Percentiles rank a stretch among this genome's conserved stretches.
Conservation (phyloP, 164 flowering plant species). For the Tinospora cordifolia region DNA sequence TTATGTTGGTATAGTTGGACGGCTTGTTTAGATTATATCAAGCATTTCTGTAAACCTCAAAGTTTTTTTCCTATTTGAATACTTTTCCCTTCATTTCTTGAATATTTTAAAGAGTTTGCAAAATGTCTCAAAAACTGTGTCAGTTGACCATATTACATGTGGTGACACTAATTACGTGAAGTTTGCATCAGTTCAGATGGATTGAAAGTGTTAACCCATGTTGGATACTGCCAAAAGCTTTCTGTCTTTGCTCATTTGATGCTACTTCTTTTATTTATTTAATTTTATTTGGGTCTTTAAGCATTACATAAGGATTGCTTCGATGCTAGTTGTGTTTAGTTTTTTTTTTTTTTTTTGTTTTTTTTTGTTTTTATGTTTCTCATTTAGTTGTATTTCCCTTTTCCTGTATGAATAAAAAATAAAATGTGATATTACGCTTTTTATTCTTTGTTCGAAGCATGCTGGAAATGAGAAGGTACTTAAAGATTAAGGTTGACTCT, state of each 20-base stretch:
- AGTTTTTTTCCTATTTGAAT: neutral
- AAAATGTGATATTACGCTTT: neutral
- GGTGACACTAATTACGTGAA: neutral
- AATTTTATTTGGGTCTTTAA: neutral
- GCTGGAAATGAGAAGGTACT: neutral
- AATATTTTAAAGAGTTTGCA: neutral
- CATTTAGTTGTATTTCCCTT: neutral
- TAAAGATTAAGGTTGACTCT: neutral
- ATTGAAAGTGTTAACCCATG: neutral
- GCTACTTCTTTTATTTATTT: neutral
- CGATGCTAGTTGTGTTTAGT: neutral
- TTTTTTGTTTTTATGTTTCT: neutral
- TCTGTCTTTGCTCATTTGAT: neutral
- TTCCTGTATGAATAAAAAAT: neutral
- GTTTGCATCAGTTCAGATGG: neutral
- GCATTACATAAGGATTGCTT: neutral
- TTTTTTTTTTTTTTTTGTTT: too few relatives aligned
- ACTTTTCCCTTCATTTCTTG: neutral
- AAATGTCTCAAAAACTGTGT: neutral
- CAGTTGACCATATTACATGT: neutral
- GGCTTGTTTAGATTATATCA: neutral
- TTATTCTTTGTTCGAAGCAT: neutral
- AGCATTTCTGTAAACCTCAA: neutral
- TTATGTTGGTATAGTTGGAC: neutral
- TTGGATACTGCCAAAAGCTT: neutral